Evolutionary conservation across 306 rosid genomes (phyloP), one percentile per base, ranked within the genome.

Genomic region (Gastrolobium villosum): DNA sequence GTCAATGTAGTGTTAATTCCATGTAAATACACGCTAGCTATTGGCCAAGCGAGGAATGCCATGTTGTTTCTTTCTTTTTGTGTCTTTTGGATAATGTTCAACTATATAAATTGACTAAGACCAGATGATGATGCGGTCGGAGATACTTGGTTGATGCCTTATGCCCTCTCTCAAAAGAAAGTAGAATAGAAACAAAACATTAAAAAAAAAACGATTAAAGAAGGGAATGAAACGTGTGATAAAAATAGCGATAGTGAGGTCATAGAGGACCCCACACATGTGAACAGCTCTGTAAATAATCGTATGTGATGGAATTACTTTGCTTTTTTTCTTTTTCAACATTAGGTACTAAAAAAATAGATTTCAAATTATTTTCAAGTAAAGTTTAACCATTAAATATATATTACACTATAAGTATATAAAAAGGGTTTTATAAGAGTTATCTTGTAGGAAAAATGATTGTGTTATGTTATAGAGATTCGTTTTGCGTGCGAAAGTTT

Each of bases 21-120:
- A 67, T 84, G 75, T 73, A 60, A 77, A 77, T 60, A 81, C 76
- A 81, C 76, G 72, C 13, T 50, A 74, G 15, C 59, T 31, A 65
- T 62, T 79, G 72, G 30, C 62, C 67, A 68, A 74, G 57, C 54
- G 28, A 40, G 56, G 26, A 74, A 67, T 78, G 80, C 35, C 66
- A 36, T 80, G 2, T 61, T 62, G 68, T 74, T 74, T 74, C 34
- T 74, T 74, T 74, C 74, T 74, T 64, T 81, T 65, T 68, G 56
- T 67, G 81, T 53, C 60, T 73, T 39, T 72, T 40, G 75, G 65
- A 82, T 82, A 41, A 70, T 45, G 37, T 40, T 60, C 35, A 59
- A 78, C 45, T 40, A 61, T 43, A 61, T 30, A 36, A 85, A 76
- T 72, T 81, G 76, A 78, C 61, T 67, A 72, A 37, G 76, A 81